Conservation (phyloP, 495 filamentous ascomycete genomes). For the Hypomontagnella monticulosa region DNA sequence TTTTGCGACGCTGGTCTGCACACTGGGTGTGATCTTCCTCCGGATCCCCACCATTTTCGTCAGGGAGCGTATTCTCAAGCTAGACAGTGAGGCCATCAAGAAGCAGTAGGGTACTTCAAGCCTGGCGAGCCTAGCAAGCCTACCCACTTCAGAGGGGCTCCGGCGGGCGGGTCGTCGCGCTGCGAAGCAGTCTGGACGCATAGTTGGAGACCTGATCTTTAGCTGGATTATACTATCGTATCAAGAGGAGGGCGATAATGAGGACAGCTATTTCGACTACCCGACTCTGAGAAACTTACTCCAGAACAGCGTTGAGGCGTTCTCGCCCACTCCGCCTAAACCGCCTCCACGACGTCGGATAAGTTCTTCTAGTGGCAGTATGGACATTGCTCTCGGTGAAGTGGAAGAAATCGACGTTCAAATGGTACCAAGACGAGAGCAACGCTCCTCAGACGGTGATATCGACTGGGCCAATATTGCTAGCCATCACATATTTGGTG, state of each 20-base stretch:
- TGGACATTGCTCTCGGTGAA: too few species aligned
- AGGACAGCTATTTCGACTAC: neutral
- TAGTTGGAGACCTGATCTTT: neutral
- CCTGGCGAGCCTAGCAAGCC: neutral
- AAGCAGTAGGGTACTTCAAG: slow-evolving; percentile 28
- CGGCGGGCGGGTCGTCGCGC: neutral
- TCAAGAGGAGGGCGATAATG: neutral
- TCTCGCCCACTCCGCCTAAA: too few species aligned
- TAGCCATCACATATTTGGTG: too few species aligned
- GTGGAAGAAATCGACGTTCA: too few species aligned
- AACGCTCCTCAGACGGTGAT: too few species aligned
- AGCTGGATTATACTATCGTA: neutral
- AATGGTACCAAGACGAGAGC: too few species aligned
- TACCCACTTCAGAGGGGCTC: neutral
- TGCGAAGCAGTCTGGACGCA: neutral
- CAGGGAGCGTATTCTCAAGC: slow-evolving; percentile 12
- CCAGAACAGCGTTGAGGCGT: too few species aligned
- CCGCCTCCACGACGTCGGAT: too few species aligned
- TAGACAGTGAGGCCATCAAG: slow-evolving; percentile 20
- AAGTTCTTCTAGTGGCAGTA: too few species aligned
- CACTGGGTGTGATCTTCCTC: slow-evolving; percentile 58
- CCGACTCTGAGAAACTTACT: too few species aligned
- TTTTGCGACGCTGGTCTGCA: slow-evolving; percentile 68
- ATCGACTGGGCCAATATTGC: too few species aligned
- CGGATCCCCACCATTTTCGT: slow-evolving; percentile 12